Evolutionary conservation across 2,329 filamentous ascomycete species (phyloP).

Genomic region (Trichoderma sp.): DNA sequence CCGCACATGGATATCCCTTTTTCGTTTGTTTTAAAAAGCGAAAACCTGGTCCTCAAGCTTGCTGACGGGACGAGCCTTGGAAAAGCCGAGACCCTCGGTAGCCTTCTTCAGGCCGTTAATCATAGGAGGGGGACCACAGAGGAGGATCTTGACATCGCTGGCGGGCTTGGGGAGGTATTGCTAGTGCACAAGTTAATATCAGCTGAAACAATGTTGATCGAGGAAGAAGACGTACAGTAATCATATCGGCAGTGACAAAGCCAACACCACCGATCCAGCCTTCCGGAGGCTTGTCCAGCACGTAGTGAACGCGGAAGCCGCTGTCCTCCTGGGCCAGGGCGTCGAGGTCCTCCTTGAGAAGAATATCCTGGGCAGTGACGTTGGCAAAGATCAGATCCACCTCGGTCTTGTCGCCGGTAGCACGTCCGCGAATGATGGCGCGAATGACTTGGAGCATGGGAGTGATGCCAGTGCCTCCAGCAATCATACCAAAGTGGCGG

Average conservation of each 20-base stretch:
- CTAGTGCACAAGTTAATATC: constrained; percentile 44
- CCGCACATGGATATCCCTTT: background rate
- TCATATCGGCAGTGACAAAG: constrained; percentile 95
- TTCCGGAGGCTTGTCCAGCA: constrained; percentile 92
- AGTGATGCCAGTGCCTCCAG: constrained; percentile 95
- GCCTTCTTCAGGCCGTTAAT: constrained; percentile 96
- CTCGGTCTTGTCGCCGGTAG: constrained; percentile 79
- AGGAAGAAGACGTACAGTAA: constrained; percentile 63
- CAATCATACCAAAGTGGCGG: constrained; percentile 95
- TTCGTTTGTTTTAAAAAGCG: constrained; percentile 64
- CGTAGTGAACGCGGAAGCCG: constrained; percentile 87
- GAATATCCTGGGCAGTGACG: constrained; percentile 87
- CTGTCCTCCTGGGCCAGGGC: constrained; percentile 73
- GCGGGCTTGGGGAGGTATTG: constrained; percentile 81
- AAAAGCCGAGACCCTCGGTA: constrained; percentile 82
- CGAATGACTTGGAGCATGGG: constrained; percentile 97
- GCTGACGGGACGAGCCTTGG: constrained; percentile 91
- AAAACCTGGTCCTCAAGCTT: constrained; percentile 99
- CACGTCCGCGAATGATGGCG: constrained; percentile 80
- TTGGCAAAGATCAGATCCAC: constrained; percentile 97
- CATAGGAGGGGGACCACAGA: constrained; percentile 97
- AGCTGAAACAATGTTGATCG: background rate
- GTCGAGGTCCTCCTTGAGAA: constrained; percentile 91
- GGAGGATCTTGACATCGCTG: constrained; percentile 85
- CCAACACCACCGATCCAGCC: constrained; percentile 90